Conservation (phyloP, 2,329 filamentous ascomycete species). For the Xylaria sp. region DNA sequence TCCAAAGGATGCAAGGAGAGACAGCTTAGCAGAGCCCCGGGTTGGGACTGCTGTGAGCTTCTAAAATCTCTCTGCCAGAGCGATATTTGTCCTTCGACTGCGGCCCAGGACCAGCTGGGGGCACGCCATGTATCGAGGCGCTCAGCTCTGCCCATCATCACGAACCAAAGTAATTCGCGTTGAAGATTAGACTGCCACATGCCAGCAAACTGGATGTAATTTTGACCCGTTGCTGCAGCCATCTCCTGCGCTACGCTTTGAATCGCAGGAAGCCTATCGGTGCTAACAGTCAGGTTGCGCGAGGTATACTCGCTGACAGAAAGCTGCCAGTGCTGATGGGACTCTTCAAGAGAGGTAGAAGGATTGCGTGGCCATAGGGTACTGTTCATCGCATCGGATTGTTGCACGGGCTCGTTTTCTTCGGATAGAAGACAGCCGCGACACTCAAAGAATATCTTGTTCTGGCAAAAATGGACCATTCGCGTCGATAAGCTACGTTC, state of each 20-base stretch:
- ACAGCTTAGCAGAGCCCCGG: conserved; percentile 3
- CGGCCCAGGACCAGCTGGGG: conserved; percentile 32
- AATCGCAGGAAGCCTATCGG: conserved; percentile 28
- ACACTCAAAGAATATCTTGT: conserved; percentile 31
- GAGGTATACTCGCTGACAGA: conserved; percentile 21
- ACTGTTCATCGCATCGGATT: conserved; percentile 15
- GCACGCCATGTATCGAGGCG: conserved; percentile 22
- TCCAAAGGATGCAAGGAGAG: conserved; percentile 15
- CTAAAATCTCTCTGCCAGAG: conserved; percentile 20
- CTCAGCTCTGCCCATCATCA: background rate
- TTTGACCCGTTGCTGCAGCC: conserved; percentile 4
- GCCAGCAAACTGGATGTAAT: conserved; percentile 26
- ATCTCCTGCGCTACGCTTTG: conserved; percentile 29
- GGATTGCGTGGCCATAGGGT: conserved; percentile 22
- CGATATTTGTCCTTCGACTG: conserved; percentile 21
- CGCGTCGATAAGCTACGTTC: conserved; percentile 30
- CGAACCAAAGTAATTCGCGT: conserved; percentile 24
- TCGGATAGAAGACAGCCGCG: conserved; percentile 23
- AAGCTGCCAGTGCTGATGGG: conserved; percentile 20
- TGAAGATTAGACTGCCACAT: conserved; percentile 25
- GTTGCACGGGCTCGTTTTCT: conserved; percentile 27
- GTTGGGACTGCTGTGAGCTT: background rate
- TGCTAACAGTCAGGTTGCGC: conserved; percentile 19
- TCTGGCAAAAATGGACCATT: conserved; percentile 28
- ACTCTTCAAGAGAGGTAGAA: conserved; percentile 1